Evolutionary conservation across 2,329 filamentous ascomycete species (phyloP), one percentile per base, ranked within the genome.

Genomic region (Aspergillus fumigatus): DNA sequence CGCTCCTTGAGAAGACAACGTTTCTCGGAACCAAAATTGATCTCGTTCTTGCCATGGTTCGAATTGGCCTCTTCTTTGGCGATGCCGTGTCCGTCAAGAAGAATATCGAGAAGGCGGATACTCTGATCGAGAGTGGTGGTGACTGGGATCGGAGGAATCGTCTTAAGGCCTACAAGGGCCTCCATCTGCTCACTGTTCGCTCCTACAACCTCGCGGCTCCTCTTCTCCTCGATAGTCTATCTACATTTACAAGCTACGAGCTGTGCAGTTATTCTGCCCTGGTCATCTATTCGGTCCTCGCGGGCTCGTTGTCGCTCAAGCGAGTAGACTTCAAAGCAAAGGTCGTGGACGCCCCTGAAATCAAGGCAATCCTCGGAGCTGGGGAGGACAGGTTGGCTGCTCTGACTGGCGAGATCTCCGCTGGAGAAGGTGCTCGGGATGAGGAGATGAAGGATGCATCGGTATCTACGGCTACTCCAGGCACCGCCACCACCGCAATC

Each of bases 121-220:
- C 89, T 3, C 82, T 99, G 51, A 92, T 99, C 35, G 94, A 99
- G 72, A 89, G 89, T 63, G 94, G 94, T 65, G 94, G 94, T 74
- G 94, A 99, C 77, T 99, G 94, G 94, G 94, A 99, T 75, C 89
- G 94, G 63, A 88, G 94, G 74, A 99, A 99, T 81, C 88, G 94
- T 59, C 86, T 99, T 70, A 99, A 99, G 87, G 94, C 94, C 64
- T 99, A 99, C 82, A 92, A 96, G 73, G 94, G 94, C 60, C 83
- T 99, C 55, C 89, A 97, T 73, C 84, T 96, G 56, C 87, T 99
- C 65, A 97, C 93, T 25, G 85, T 94, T 63, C 92, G 94, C 66
- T 92, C 92, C 59, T 92, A 97, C 81, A 90, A 87, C 74, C 81
- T 90, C 57, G 92, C 92, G 43, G 94, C 94, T 1, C 93, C 94